Evolutionary conservation across 805 yeast species (phyloP).

Genomic region (Candida sonorensis): DNA sequence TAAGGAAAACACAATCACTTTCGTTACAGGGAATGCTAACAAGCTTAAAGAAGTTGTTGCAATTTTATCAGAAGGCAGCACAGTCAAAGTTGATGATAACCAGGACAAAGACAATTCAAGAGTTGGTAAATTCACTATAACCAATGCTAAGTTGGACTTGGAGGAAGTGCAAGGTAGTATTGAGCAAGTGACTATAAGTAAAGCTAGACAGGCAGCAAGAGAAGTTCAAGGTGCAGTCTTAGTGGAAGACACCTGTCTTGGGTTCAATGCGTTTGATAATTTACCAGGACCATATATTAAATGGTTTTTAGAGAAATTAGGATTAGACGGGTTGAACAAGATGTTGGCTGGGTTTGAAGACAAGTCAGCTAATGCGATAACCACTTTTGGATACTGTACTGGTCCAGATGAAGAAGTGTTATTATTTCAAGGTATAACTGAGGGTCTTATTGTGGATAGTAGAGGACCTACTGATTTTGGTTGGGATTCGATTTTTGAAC

Average conservation of each 20-base stretch:
- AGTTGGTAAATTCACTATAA: conserved; percentile 46
- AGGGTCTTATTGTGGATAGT: conserved; percentile 70
- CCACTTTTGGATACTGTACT: conserved; percentile 88
- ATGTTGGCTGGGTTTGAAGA: conserved; percentile 78
- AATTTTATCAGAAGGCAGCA: conserved; percentile 44
- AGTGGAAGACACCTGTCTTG: conserved; percentile 92
- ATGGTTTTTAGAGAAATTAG: conserved; percentile 80
- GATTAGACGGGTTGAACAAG: conserved; percentile 69
- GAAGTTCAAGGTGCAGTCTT: conserved; percentile 70
- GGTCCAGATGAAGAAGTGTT: conserved; percentile 70
- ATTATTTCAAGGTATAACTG: conserved; percentile 78
- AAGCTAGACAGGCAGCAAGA: conserved; percentile 67
- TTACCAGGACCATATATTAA: conserved; percentile 89
- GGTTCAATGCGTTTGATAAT: conserved; percentile 61
- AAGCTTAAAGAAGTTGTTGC: conserved; percentile 80
- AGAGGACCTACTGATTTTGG: conserved; percentile 85
- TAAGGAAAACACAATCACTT: too few relatives aligned
- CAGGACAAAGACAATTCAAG: conserved; percentile 19
- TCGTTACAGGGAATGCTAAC: conserved; percentile 73
- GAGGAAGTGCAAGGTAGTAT: conserved; percentile 90
- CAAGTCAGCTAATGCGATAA: conserved; percentile 79
- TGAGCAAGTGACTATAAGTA: conserved; percentile 72
- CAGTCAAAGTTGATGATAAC: conserved; percentile 9
- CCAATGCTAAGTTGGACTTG: conserved; percentile 66
- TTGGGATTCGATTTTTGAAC: conserved; percentile 90